phyloP scores from a whole-genome alignment of 1,284 basidiomycete species.

The Pseudozyma sp. region DNA sequence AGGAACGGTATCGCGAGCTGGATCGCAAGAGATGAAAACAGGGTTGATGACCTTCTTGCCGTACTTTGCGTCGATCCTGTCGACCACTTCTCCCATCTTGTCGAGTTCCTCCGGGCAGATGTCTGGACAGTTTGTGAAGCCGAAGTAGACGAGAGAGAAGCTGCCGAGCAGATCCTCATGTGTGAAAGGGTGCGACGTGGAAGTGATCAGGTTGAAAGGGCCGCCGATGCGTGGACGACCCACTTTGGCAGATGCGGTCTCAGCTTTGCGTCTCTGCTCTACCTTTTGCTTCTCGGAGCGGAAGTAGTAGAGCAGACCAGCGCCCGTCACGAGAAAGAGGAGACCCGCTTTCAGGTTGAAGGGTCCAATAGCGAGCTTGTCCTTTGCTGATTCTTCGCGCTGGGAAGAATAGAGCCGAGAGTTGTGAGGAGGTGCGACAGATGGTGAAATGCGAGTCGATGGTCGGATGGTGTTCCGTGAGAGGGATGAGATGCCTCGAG shows the following conservation, averaged over 20 bases:
- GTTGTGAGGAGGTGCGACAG: background rate
- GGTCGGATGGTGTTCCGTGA: constrained; percentile 8
- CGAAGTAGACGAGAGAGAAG: constrained; percentile 85
- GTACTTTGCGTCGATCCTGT: constrained; percentile 74
- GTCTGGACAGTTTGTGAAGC: constrained; percentile 81
- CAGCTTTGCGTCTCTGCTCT: constrained; percentile 43
- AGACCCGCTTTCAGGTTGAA: constrained; percentile 87
- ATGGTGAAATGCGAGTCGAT: background rate
- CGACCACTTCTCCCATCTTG: constrained; percentile 88
- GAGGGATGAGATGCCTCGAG: constrained; percentile 13
- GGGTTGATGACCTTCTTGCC: constrained; percentile 73
- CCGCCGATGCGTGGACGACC: constrained; percentile 85
- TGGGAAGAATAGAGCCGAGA: constrained; percentile 19
- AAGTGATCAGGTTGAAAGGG: constrained; percentile 74
- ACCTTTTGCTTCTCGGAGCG: constrained; percentile 79
- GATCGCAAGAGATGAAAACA: constrained; percentile 95
- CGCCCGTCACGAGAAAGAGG: constrained; percentile 84
- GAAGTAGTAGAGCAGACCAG: constrained; percentile 89
- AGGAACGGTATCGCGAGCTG: constrained; percentile 83
- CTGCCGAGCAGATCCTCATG: constrained; percentile 84
- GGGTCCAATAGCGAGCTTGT: constrained; percentile 70
- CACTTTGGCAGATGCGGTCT: constrained; percentile 68
- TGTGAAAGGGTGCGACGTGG: constrained; percentile 74
- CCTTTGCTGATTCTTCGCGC: constrained; percentile 45
- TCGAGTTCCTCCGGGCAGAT: constrained; percentile 98